Percentiles rank a stretch among this genome's conserved stretches.
These are phyloP conservation scores for Trichoderma orchidacearum DNA, from an alignment of 495 filamentous ascomycete genomes.

Conservation along the genomic window DNA sequence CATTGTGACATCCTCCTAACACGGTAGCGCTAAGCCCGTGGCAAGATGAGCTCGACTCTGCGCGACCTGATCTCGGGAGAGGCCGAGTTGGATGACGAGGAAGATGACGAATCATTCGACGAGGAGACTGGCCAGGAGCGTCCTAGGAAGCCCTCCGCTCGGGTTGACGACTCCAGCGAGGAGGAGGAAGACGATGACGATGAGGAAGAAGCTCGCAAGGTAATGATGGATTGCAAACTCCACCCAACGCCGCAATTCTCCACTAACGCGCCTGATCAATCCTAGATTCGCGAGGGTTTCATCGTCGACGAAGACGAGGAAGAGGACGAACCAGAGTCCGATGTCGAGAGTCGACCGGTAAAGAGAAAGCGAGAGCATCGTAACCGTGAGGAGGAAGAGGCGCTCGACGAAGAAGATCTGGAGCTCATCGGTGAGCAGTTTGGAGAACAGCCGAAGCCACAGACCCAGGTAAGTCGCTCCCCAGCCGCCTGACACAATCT, in stretches of 20 bases:
- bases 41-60: constrained; percentile 49
- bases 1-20: neutral
- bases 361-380: constrained; percentile 54
- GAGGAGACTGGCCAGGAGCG: constrained; percentile 60
- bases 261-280: neutral
- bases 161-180: constrained; percentile 84
- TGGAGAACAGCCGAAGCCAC: constrained; percentile 23
- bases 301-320: constrained; percentile 92
- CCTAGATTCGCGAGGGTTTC: constrained; percentile 80
- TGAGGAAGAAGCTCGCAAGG: constrained; percentile 46
- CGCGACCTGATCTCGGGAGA: constrained; percentile 70
- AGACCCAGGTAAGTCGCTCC: constrained; percentile 42
- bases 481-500: neutral
- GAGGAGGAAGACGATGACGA: constrained; percentile 95
- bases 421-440: constrained; percentile 78
- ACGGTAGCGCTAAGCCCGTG: neutral
- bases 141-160: constrained; percentile 24
- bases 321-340: constrained; percentile 52
- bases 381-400: constrained; percentile 75
- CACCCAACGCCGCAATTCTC: neutral
- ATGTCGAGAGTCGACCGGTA: constrained; percentile 43
- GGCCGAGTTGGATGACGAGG: constrained; percentile 83
- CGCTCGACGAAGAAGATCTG: constrained; percentile 88
- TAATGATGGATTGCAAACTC: constrained; percentile 10
- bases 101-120: constrained; percentile 74